Evolutionary conservation across 176 grass and related monocot genomes (phyloP).

Genomic region (Lolium multiflorum): DNA sequence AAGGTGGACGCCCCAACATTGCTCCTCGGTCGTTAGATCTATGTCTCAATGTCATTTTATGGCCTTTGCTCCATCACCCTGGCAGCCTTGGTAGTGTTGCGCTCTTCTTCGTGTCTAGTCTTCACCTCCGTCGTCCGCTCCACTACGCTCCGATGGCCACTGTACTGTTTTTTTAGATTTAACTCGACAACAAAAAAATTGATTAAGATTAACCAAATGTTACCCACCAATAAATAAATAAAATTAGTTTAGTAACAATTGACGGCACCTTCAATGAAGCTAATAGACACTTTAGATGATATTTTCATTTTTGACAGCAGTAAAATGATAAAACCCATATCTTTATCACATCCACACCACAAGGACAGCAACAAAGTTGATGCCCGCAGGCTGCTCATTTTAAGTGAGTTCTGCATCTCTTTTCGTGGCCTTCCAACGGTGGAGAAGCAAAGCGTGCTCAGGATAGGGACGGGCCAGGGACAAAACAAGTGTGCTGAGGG

Average conservation of each 20-base stretch:
- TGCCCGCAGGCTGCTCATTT: not conserved
- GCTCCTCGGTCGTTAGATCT: too few relatives aligned
- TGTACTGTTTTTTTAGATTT: not conserved
- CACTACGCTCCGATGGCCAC: too few relatives aligned
- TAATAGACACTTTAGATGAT: not conserved
- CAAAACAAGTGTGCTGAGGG: slow-evolving; percentile 23
- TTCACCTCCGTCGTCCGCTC: too few relatives aligned
- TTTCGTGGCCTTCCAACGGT: slow-evolving; percentile 29
- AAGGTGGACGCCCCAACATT: too few relatives aligned
- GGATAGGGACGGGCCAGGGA: slow-evolving; percentile 18
- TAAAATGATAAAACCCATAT: not conserved
- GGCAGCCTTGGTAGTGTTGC: too few relatives aligned
- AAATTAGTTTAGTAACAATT: not conserved
- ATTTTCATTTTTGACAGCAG: not conserved
- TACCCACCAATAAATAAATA: not conserved
- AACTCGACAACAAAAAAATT: not conserved
- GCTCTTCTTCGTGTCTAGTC: too few relatives aligned
- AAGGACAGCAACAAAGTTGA: slow-evolving; percentile 28
- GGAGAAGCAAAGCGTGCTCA: slow-evolving; percentile 20
- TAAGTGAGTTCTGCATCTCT: not conserved
- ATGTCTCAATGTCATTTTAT: too few relatives aligned
- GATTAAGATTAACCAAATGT: not conserved
- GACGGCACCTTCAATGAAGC: not conserved
- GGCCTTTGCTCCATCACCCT: too few relatives aligned
- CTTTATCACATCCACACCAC: not conserved